phyloP scores from a whole-genome alignment of 2,329 filamentous ascomycete genomes.

The Myriangium duriaei region DNA sequence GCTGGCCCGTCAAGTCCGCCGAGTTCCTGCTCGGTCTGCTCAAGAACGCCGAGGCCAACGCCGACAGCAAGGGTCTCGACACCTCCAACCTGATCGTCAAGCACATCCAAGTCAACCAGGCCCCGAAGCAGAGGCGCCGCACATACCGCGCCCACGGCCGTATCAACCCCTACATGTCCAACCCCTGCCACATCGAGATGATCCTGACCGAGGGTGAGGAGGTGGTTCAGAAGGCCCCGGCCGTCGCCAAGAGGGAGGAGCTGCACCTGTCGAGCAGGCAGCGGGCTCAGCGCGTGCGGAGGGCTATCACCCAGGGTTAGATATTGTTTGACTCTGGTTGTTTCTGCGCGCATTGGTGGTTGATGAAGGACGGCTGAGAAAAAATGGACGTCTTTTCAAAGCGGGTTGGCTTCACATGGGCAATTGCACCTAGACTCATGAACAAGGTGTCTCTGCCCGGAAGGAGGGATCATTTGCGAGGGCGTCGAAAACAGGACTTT shows the following conservation, averaged over 20 bases:
- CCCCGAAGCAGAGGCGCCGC: conserved; percentile 95
- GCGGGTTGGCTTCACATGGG: conserved; percentile 1
- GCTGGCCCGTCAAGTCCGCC: conserved; percentile 99
- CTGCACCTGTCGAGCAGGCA: conserved; percentile 69
- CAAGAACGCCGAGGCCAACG: conserved; percentile 95
- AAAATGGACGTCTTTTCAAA: neutral
- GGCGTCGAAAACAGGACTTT: conserved; percentile 9
- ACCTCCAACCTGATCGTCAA: conserved; percentile 96
- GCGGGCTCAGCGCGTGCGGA: conserved; percentile 57
- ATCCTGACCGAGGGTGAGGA: conserved; percentile 98
- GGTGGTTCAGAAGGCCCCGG: conserved; percentile 79
- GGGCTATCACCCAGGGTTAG: conserved; percentile 41
- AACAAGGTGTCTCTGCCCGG: too few species aligned
- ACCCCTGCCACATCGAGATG: conserved; percentile 99
- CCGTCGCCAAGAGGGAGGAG: conserved; percentile 51
- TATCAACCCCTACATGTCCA: conserved; percentile 99
- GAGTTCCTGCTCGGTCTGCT: conserved; percentile 95
- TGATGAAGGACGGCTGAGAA: neutral
- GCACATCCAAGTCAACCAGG: conserved; percentile 99
- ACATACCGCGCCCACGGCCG: conserved; percentile 99
- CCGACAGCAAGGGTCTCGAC: conserved; percentile 93
- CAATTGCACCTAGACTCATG: too few species aligned
- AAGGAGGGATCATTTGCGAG: conserved; percentile 8
- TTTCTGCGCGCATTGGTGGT: conserved; percentile 2
- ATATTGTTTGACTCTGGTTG: conserved; percentile 6